Conservation (phyloP, 73 alveolate species). For the Paramecium caudatum region DNA sequence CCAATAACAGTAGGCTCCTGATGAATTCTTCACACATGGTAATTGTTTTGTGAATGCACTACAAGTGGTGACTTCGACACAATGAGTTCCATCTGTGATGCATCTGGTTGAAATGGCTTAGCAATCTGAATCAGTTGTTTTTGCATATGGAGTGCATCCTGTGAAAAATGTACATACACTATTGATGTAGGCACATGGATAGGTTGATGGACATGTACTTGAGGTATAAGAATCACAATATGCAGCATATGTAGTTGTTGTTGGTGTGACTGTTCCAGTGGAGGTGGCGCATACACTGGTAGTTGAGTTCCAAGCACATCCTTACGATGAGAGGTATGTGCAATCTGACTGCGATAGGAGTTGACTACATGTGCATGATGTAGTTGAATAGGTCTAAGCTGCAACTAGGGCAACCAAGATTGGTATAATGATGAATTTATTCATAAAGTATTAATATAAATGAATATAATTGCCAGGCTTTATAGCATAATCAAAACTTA, state of each 20-base stretch:
- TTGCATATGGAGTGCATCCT: conserved; percentile 33
- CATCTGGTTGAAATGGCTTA: neutral
- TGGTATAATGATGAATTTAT: conserved; percentile 34
- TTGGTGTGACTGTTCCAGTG: neutral
- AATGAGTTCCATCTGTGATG: neutral
- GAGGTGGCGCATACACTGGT: neutral
- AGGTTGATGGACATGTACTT: neutral
- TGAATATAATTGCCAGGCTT: too few relatives aligned
- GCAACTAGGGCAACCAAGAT: conserved; percentile 17
- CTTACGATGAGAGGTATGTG: neutral
- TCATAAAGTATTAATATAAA: too few relatives aligned
- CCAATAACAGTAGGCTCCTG: neutral
- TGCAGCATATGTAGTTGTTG: neutral
- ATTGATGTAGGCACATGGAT: conserved; percentile 1
- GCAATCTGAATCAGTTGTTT: neutral
- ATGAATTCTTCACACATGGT: neutral
- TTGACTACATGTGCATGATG: conserved; percentile 41
- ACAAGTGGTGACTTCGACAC: neutral
- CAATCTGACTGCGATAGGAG: conserved; percentile 2
- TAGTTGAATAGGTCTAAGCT: too few relatives aligned
- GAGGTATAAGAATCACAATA: neutral
- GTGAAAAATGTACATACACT: neutral
- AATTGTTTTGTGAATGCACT: neutral
- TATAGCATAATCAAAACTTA: too few relatives aligned
- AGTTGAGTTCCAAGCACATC: conserved; percentile 1